These are phyloP conservation scores for Coprinellus aureogranulatus DNA, from an alignment of 768 basidiomycete species.

Conservation along the genomic window DNA sequence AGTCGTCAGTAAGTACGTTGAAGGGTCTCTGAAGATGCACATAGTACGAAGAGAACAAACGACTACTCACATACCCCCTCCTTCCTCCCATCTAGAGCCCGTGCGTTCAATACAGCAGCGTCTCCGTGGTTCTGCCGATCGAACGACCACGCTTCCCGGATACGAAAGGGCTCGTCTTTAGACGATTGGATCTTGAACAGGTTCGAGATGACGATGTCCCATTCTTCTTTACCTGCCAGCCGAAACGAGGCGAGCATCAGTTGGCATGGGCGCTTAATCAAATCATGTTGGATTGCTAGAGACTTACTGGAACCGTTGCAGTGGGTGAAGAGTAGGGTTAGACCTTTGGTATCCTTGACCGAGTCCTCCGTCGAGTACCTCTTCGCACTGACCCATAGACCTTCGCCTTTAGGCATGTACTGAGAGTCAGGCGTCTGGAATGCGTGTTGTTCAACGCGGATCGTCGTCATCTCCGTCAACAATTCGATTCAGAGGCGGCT, in stretches of 20 bases:
- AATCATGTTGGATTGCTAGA: neutral
- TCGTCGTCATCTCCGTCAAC: no score
- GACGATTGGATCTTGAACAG: constrained; percentile 32
- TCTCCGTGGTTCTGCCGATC: constrained; percentile 54
- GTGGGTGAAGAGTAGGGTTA: constrained; percentile 48
- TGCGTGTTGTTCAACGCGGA: no score
- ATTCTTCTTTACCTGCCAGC: constrained; percentile 51
- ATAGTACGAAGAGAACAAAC: neutral
- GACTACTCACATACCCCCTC: constrained; percentile 35
- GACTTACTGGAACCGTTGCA: constrained; percentile 46
- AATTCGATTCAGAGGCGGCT: no score
- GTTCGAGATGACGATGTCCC: constrained; percentile 45
- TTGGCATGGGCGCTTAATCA: neutral
- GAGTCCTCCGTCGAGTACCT: constrained; percentile 34
- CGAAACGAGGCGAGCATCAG: neutral
- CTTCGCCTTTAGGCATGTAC: neutral
- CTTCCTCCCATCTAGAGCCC: constrained; percentile 25
- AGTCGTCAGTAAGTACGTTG: neutral
- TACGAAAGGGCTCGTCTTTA: constrained; percentile 14
- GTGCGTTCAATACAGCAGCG: constrained; percentile 42
- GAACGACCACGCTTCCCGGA: constrained; percentile 50
- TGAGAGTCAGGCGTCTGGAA: neutral
- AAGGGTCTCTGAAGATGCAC: no score
- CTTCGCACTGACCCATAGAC: constrained; percentile 37
- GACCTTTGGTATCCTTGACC: constrained; percentile 26